A percentile compares a stretch with the other conserved stretches of the same genome.
phyloP scores from a whole-genome alignment of 1,139 yeast genomes.

The Hansenula lynferdii region DNA sequence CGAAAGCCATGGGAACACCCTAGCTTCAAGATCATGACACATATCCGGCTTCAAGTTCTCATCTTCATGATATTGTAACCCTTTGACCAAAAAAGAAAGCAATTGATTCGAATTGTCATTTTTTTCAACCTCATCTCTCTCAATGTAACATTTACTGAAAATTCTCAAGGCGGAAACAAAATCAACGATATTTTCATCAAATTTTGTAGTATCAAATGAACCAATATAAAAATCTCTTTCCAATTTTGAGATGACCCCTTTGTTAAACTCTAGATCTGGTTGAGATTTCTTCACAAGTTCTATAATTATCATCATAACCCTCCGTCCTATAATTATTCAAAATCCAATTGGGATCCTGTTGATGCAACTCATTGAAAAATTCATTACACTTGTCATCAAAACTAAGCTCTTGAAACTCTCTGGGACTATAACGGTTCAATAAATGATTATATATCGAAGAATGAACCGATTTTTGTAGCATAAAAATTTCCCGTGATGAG shows the following conservation, averaged over 20 bases:
- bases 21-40: slow-evolving; percentile 27
- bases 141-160: slow-evolving; percentile 37
- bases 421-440: slow-evolving; percentile 2
- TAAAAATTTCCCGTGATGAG: slow-evolving; percentile 1
- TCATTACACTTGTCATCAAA: slow-evolving; percentile 14
- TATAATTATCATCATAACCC: slow-evolving; percentile 20
- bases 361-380: slow-evolving; percentile 13
- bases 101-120: not conserved
- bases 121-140: not conserved
- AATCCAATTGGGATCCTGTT: slow-evolving; percentile 15
- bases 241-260: slow-evolving; percentile 8
- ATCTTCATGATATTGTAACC: not conserved
- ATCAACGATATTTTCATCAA: slow-evolving; percentile 33
- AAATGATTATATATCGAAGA: slow-evolving; percentile 11
- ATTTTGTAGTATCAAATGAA: slow-evolving; percentile 17
- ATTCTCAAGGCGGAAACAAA: slow-evolving; percentile 33
- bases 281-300: slow-evolving; percentile 27
- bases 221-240: slow-evolving; percentile 15
- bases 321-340: slow-evolving; percentile 15
- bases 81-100: not conserved
- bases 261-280: slow-evolving; percentile 8
- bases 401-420: slow-evolving; percentile 6
- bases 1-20: slow-evolving; percentile 40
- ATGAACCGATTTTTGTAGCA: slow-evolving; percentile 11
- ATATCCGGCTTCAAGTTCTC: slow-evolving; percentile 3